Conservation (phyloP, 305 asterid genomes). For the Fraxinus latifolia region DNA sequence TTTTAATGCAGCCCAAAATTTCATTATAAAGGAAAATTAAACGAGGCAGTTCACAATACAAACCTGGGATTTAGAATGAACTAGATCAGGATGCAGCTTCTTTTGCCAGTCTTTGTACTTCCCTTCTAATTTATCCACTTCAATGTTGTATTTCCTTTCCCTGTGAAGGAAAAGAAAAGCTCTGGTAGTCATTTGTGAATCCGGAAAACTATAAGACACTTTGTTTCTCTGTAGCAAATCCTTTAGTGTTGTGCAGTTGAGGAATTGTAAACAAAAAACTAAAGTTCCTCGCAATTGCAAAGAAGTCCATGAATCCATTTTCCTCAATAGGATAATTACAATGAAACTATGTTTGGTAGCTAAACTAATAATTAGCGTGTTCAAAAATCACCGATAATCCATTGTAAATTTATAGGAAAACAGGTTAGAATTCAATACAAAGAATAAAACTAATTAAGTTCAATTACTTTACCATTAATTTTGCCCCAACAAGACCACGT, state of each 20-base stretch:
- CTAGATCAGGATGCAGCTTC: constrained; percentile 96
- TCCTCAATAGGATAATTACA: neutral
- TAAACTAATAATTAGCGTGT: neutral
- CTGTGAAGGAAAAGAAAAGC: constrained; percentile 32
- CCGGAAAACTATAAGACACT: neutral
- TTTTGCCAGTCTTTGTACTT: constrained; percentile 93
- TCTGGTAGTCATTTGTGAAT: constrained; percentile 6
- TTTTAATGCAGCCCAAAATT: neutral
- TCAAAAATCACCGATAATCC: neutral
- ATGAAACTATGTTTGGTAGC: neutral
- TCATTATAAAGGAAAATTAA: neutral
- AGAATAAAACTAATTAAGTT: constrained; percentile 1
- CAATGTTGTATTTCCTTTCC: constrained; percentile 54
- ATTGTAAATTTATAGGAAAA: neutral
- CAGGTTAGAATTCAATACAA: neutral
- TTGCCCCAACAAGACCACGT: neutral
- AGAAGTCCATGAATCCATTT: neutral
- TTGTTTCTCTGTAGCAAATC: neutral
- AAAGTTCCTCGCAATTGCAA: neutral
- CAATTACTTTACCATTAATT: neutral
- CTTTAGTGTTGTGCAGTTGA: constrained; percentile 9
- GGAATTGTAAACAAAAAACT: constrained; percentile 3
- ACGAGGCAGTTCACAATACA: constrained; percentile 4
- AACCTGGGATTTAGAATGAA: constrained; percentile 90
- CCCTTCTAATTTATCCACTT: constrained; percentile 60